phyloP scores from a whole-genome alignment of 129 eudicot species.

The Lactuca saligna region DNA sequence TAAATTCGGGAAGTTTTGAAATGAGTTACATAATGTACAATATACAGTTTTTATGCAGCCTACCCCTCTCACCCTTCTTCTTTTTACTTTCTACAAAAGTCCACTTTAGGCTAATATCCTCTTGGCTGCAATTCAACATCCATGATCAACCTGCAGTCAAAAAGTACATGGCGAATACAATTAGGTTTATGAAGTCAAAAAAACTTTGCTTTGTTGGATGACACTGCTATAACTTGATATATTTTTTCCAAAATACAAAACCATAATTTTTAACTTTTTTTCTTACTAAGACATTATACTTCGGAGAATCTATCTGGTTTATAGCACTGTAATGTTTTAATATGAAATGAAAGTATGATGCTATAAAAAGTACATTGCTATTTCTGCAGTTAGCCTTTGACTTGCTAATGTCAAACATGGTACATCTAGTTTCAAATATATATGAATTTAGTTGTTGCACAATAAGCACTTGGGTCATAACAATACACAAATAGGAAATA shows the following conservation, averaged over 20 bases:
- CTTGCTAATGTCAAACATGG: not conserved
- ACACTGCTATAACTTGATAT: too few relatives aligned
- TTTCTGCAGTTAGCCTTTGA: too few relatives aligned
- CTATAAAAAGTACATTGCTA: too few relatives aligned
- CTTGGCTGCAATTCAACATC: constrained; percentile 11
- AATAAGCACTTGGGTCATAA: constrained; percentile 5
- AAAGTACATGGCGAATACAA: not conserved
- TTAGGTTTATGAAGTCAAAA: too few relatives aligned
- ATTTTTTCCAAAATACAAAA: too few relatives aligned
- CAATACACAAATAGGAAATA: not conserved
- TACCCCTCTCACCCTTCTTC: constrained; percentile 12
- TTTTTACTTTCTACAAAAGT: constrained; percentile 18
- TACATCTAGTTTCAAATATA: not conserved
- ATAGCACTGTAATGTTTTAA: too few relatives aligned
- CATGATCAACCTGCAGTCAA: constrained; percentile 28
- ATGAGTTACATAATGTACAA: constrained; percentile 35
- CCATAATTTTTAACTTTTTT: too few relatives aligned
- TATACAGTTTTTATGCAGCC: constrained; percentile 29
- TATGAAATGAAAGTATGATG: too few relatives aligned
- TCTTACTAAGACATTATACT: too few relatives aligned
- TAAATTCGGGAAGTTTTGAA: constrained; percentile 3
- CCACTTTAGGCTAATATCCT: constrained; percentile 9
- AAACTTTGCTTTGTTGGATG: too few relatives aligned
- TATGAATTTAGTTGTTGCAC: not conserved
- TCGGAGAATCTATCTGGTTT: too few relatives aligned